Percentiles rank a stretch among this genome's conserved stretches.
Evolutionary conservation across 768 basidiomycete genomes (phyloP).

Genomic region (Boletus eberwhitei): DNA sequence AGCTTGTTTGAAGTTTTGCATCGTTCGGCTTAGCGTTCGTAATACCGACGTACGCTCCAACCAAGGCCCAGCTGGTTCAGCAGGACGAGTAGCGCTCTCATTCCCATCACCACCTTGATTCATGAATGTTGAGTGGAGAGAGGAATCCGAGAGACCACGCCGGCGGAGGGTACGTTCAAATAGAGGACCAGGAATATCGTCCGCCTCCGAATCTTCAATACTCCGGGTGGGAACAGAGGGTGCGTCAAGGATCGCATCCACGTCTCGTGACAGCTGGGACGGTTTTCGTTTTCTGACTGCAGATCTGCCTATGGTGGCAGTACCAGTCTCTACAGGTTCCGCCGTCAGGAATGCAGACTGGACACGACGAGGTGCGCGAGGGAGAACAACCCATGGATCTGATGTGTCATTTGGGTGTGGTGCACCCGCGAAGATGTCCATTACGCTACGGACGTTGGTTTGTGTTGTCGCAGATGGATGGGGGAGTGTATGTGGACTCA

Average conservation of each 20-base stretch:
- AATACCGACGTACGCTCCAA: conserved; percentile 48
- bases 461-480: conserved; percentile 9
- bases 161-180: conserved; percentile 66
- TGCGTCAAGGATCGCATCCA: conserved; percentile 77
- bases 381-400: conserved; percentile 76
- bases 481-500: conserved; percentile 13
- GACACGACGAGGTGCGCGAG: conserved; percentile 36
- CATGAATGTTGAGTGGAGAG: conserved; percentile 83
- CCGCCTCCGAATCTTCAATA: conserved; percentile 38
- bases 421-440: conserved; percentile 93
- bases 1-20: conserved; percentile 45
- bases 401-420: conserved; percentile 41
- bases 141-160: conserved; percentile 88
- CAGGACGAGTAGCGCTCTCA: not conserved
- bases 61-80: conserved; percentile 27
- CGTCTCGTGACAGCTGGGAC: conserved; percentile 53
- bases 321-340: conserved; percentile 14
- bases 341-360: conserved; percentile 24
- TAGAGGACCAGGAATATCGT: conserved; percentile 49
- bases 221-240: conserved; percentile 23
- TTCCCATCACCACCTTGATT: conserved; percentile 43
- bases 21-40: conserved; percentile 50
- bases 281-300: conserved; percentile 12
- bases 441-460: conserved; percentile 42
- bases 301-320: conserved; percentile 19